Evolutionary conservation across 2,329 filamentous ascomycete genomes (phyloP).

Genomic region (Venturia effusa): DNA sequence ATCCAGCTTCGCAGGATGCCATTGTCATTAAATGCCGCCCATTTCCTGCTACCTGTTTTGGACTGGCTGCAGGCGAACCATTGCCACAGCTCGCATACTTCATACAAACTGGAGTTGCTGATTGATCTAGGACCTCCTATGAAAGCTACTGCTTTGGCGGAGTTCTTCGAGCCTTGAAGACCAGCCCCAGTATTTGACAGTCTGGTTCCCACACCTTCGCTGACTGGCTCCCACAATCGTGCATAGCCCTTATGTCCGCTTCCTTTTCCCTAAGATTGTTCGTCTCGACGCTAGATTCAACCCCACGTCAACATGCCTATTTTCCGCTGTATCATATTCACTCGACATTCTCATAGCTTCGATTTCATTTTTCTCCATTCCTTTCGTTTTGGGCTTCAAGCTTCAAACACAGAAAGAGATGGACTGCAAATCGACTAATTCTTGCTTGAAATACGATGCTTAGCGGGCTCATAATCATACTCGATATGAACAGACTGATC

Average conservation of each 20-base stretch:
- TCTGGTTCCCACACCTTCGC: neutral
- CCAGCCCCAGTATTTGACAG: neutral
- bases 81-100: neutral
- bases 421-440: neutral
- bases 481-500: neutral
- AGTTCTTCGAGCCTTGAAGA: neutral
- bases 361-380: no score
- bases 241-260: no score
- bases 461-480: neutral
- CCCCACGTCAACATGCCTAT: no score
- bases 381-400: neutral
- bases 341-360: no score
- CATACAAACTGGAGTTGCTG: neutral
- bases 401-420: neutral
- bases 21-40: neutral
- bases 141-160: neutral
- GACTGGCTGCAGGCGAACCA: neutral
- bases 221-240: neutral
- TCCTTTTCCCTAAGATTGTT: no score
- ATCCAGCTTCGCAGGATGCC: neutral
- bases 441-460: neutral
- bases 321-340: no score
- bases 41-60: neutral
- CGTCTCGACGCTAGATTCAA: no score
- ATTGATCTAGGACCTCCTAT: no score